Evolutionary conservation across 805 yeast genomes (phyloP).

Genomic region (Wickerhamiella azymoides): DNA sequence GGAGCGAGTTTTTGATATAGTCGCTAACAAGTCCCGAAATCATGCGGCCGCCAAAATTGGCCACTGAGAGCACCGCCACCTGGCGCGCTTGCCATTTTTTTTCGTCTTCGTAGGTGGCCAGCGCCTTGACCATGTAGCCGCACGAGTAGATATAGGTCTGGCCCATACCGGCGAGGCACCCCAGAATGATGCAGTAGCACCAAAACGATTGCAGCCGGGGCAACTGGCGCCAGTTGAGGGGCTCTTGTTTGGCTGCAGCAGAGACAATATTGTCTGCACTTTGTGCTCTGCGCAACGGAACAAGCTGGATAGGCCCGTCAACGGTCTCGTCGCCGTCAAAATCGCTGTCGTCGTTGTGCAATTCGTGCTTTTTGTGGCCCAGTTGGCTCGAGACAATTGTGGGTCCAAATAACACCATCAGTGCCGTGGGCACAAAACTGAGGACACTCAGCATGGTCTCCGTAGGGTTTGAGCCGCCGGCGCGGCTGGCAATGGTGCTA

Average conservation of each 20-base stretch:
- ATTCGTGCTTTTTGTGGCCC: not conserved
- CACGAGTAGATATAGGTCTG: conserved; percentile 65
- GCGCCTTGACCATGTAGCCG: conserved; percentile 52
- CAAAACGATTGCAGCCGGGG: conserved; percentile 32
- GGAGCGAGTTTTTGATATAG: conserved; percentile 33
- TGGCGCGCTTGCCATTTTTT: conserved; percentile 48
- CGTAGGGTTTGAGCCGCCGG: conserved; percentile 43
- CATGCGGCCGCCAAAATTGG: conserved; percentile 55
- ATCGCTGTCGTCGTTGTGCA: conserved; percentile 3
- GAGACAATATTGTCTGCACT: not conserved
- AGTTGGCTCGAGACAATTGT: conserved; percentile 13
- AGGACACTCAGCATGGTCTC: conserved; percentile 36
- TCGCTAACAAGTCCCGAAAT: conserved; percentile 54
- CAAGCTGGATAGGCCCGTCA: conserved; percentile 5
- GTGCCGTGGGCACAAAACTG: conserved; percentile 33
- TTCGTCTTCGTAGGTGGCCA: conserved; percentile 17
- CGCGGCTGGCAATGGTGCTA: conserved; percentile 39
- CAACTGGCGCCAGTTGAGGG: conserved; percentile 11
- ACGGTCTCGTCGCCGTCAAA: conserved; percentile 5
- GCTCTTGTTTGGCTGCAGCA: conserved; percentile 1
- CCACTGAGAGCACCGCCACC: conserved; percentile 55
- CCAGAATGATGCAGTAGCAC: conserved; percentile 36
- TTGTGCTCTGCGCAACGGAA: not conserved
- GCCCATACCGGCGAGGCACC: conserved; percentile 50
- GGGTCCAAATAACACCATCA: conserved; percentile 28